Evolutionary conservation across 2,329 filamentous ascomycete species (phyloP).

Genomic region (Pseudocercospora macadamiae): DNA sequence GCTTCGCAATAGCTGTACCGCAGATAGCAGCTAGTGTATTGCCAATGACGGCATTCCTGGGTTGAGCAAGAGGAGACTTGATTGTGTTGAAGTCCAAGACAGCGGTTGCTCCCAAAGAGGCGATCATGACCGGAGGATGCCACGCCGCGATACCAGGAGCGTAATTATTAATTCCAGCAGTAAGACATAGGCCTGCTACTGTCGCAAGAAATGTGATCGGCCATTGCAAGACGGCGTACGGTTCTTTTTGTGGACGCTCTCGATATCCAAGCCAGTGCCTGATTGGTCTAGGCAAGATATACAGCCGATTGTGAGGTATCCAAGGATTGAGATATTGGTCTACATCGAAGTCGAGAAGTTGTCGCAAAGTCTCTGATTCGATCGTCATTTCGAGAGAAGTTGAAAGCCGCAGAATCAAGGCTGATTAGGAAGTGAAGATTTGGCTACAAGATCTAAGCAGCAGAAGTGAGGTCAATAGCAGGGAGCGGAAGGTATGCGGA

Average conservation of each 20-base stretch:
- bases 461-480: neutral
- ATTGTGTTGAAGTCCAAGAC: slow-evolving; percentile 54
- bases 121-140: slow-evolving; percentile 49
- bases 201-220: slow-evolving; percentile 49
- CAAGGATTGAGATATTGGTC: slow-evolving; percentile 75
- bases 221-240: slow-evolving; percentile 46
- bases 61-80: slow-evolving; percentile 51
- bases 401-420: neutral
- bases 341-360: slow-evolving; percentile 66
- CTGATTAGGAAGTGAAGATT: neutral
- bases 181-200: slow-evolving; percentile 47
- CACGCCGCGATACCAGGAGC: slow-evolving; percentile 41
- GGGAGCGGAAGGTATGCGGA: neutral
- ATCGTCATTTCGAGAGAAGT: neutral
- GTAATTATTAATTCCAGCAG: slow-evolving; percentile 48
- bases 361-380: slow-evolving; percentile 10
- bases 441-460: neutral
- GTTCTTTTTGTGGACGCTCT: slow-evolving; percentile 41
- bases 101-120: slow-evolving; percentile 50
- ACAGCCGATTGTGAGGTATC: slow-evolving; percentile 67
- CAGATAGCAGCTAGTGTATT: slow-evolving; percentile 50
- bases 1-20: slow-evolving; percentile 49
- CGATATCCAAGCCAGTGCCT: slow-evolving; percentile 65
- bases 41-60: slow-evolving; percentile 50
- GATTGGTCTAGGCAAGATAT: slow-evolving; percentile 65